Conservation (phyloP, 1,139 yeast species). For the Nadsonia starkeyi-henricii region DNA sequence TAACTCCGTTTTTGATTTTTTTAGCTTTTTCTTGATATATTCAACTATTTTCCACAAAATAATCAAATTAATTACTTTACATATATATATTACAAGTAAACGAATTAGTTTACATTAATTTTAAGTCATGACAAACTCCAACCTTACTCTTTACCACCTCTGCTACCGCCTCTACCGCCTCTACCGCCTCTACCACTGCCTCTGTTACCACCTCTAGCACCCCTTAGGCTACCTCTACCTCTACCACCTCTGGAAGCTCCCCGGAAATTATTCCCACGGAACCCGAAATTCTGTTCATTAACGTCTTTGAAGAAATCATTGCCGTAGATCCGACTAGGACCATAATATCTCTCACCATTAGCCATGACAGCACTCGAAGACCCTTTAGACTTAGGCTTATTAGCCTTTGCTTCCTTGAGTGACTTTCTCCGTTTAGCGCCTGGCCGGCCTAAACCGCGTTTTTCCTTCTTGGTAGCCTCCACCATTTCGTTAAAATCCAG, state of each 20-base stretch:
- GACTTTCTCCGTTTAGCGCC: not conserved
- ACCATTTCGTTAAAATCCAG: not conserved
- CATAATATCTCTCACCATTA: not conserved
- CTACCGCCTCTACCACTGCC: not conserved
- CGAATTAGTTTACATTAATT: too few relatives aligned
- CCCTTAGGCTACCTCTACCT: not conserved
- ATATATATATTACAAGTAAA: too few relatives aligned
- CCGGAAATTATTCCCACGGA: not conserved
- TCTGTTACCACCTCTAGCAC: not conserved
- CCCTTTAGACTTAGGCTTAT: not conserved
- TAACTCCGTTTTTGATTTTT: too few relatives aligned
- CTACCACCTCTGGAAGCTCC: not conserved
- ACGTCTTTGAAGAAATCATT: not conserved
- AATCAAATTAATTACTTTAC: too few relatives aligned
- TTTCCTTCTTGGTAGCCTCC: not conserved
- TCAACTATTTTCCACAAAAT: too few relatives aligned
- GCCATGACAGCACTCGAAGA: not conserved
- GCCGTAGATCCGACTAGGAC: not conserved
- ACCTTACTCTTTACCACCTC: not conserved
- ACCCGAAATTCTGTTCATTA: not conserved
- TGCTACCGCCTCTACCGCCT: not conserved
- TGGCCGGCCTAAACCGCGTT: not conserved
- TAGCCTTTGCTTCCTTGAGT: not conserved
- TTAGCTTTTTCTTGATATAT: too few relatives aligned
- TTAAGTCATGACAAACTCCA: not conserved